phyloP scores from a whole-genome alignment of 768 basidiomycete species.

The Plicaturopsis crispa region DNA sequence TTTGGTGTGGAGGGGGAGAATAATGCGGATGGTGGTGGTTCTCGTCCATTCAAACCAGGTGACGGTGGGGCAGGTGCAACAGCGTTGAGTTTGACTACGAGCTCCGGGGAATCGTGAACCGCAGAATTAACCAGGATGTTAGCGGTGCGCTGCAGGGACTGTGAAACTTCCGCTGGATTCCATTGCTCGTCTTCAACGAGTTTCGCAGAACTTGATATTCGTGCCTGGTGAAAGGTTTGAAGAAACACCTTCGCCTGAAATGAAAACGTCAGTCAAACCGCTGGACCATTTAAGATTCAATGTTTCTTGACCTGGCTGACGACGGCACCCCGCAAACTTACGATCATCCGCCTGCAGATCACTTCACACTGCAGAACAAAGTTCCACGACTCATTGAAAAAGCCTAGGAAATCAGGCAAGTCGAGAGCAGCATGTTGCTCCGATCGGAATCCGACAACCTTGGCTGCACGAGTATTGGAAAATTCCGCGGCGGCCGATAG shows the following conservation, averaged over 20 bases:
- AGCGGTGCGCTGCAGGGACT: constrained; percentile 59
- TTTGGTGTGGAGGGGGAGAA: constrained; percentile 15
- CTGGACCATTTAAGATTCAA: constrained; percentile 1
- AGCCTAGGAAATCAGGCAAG: constrained; percentile 64
- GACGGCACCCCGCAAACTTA: constrained; percentile 80
- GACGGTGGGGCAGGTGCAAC: neutral
- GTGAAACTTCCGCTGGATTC: constrained; percentile 71
- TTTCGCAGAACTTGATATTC: constrained; percentile 76
- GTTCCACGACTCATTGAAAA: constrained; percentile 83
- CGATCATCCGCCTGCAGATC: constrained; percentile 85
- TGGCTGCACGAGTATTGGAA: constrained; percentile 75
- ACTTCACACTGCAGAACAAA: constrained; percentile 88
- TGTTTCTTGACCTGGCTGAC: constrained; percentile 58
- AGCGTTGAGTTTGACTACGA: constrained; percentile 29
- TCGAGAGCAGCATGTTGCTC: constrained; percentile 74
- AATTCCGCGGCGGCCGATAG: constrained; percentile 78
- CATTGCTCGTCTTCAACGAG: constrained; percentile 95
- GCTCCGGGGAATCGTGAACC: constrained; percentile 70
- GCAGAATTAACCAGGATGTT: constrained; percentile 76
- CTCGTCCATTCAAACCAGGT: neutral
- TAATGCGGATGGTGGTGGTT: constrained; percentile 8
- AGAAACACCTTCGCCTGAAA: constrained; percentile 80
- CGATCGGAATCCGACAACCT: constrained; percentile 65
- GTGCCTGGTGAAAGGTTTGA: constrained; percentile 74
- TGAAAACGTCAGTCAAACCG: constrained; percentile 6